Base-by-base conservation (phyloP, 2,329 filamentous ascomycete species). In the Ophiognomonia clavigignenti-juglandacearum region DNA sequence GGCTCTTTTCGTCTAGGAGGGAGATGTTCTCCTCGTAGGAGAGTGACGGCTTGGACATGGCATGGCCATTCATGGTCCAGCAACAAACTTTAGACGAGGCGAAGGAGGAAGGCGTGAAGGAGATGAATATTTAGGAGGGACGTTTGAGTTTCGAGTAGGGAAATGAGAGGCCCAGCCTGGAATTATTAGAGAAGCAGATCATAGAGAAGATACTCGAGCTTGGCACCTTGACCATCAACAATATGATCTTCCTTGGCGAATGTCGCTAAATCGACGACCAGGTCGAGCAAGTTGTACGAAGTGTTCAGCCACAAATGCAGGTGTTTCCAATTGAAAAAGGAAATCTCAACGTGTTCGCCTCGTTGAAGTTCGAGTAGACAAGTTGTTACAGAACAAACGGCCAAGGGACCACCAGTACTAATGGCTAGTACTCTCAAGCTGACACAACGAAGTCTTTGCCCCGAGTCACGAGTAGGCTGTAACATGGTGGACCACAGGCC, bases 11-110 rank as follows among this genome's bases (percentile, higher is more conserved):
- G n/a, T 74, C 69, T 26, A 74, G 59, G 27, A 75, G 61, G 13
- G 62, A 61, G 45, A 68, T 59, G 54, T 68, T 72, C 62, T 76
- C 73, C 59, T 74, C 69, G 43, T 66, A 58, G 16, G 39, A 62
- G 51, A 64, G 59, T 27, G 63, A 61, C 50, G 60, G 56, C 41
- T 57, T 61, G n/a, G 61, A 62, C 19, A 59, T 52, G 48, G 62
- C 62, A 56, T 66, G 61, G 48, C 61, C 62, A 54, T 64, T 65
- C 72, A 75, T 74, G 61, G 58, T 65, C 57, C 58, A 56, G 58
- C 55, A 59, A 60, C 54, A 53, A n/a, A 29, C 26, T 50, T 36
- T 27, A 34, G 31, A 24, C 37, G 39, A 16, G 13, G 9, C 19
- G 44, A 39, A 16, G 16, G 11, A 16, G 44, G 38, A 26, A 43